phyloP scores from a whole-genome alignment of 306 rosid genomes.

The Trichosanthes truncata region DNA sequence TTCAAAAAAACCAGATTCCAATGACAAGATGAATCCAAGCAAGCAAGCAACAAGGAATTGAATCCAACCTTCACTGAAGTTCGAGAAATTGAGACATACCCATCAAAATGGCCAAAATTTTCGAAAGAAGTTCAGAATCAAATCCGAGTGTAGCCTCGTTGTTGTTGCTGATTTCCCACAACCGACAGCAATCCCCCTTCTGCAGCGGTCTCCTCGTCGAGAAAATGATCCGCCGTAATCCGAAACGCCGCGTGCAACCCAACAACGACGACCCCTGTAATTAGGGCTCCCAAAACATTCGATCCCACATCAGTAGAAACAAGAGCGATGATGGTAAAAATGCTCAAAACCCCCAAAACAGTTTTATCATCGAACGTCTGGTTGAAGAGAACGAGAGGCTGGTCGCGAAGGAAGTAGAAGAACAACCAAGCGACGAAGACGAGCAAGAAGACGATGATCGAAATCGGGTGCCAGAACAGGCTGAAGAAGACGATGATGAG shows the following conservation, averaged over 20 bases:
- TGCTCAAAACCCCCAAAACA: conserved; percentile 20
- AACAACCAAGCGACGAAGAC: conserved; percentile 30
- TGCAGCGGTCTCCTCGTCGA: conserved; percentile 30
- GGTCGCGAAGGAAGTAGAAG: conserved; percentile 31
- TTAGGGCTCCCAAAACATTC: conserved; percentile 35
- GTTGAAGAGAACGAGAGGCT: conserved; percentile 21
- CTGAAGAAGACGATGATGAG: conserved; percentile 39
- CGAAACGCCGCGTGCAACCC: conserved; percentile 46
- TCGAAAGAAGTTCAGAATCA: not conserved
- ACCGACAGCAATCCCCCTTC: conserved; percentile 35
- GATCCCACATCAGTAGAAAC: conserved; percentile 35
- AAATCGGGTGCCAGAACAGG: conserved; percentile 46
- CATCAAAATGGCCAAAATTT: not conserved
- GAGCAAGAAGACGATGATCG: conserved; percentile 35
- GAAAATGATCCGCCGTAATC: conserved; percentile 34
- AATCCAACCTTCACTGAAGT: not conserved
- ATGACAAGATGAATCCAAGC: not conserved
- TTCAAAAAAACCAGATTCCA: not conserved
- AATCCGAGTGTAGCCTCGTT: conserved; percentile 1
- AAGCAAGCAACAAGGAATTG: not conserved
- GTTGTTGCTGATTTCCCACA: conserved; percentile 21
- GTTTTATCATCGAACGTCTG: conserved; percentile 22
- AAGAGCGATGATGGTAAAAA: conserved; percentile 30
- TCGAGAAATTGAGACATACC: not conserved
- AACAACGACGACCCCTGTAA: conserved; percentile 22